Percentiles rank a stretch among this genome's conserved stretches.
Evolutionary conservation across 306 rosid genomes (phyloP).

Genomic region (Vicia faba): DNA sequence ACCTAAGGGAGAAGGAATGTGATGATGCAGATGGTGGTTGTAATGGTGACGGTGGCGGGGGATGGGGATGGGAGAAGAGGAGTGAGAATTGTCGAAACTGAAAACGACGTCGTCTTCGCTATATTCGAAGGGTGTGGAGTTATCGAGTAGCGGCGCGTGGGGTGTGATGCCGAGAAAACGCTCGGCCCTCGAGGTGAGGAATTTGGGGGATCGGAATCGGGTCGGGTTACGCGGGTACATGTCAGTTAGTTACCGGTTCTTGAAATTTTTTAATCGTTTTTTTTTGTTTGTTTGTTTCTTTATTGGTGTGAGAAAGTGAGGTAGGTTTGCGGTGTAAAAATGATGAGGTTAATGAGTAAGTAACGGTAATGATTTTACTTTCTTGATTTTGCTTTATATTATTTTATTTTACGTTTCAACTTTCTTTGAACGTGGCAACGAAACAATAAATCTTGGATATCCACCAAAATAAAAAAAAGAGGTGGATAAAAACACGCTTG

Average conservation of each 20-base stretch:
- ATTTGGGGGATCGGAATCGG: conserved; percentile 6
- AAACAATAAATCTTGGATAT: no score
- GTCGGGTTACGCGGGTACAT: background rate
- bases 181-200: conserved; percentile 30
- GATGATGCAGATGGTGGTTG: conserved; percentile 20
- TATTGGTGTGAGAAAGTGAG: background rate
- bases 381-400: no score
- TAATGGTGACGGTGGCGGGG: conserved; percentile 35
- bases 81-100: conserved; percentile 46
- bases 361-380: no score
- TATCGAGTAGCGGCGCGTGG: conserved; percentile 28
- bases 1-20: conserved; percentile 32
- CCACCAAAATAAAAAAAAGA: no score
- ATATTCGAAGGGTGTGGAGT: conserved; percentile 51
- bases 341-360: background rate
- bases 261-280: background rate
- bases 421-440: no score
- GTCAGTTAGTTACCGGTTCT: background rate
- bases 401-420: no score
- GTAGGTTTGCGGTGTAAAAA: background rate
- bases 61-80: conserved; percentile 47
- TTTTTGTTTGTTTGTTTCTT: background rate
- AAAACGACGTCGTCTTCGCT: conserved; percentile 76
- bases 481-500: no score
- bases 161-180: conserved; percentile 46